A percentile compares a stretch with the other conserved stretches of the same genome.
phyloP scores from a whole-genome alignment of 192 early-diverging fungal species.

The Phlyctochytrium bullatum region DNA sequence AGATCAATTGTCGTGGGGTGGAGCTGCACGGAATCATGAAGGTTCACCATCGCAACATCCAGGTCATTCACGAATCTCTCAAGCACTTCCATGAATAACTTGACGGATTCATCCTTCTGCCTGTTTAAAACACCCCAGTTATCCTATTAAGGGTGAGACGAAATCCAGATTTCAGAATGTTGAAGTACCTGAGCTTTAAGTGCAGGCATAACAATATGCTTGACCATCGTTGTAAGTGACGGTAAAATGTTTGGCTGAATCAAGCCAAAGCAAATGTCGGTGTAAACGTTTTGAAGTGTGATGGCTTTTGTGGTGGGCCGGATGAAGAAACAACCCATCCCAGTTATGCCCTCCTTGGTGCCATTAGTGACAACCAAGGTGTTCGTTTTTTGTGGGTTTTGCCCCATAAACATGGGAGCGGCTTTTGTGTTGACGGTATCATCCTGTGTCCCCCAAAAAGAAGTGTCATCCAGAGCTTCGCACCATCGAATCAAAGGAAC shows the following conservation, averaged over 20 bases:
- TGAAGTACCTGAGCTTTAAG: constrained; percentile 47
- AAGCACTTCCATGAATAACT: constrained; percentile 55
- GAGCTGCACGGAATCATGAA: constrained; percentile 59
- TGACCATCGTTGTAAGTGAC: constrained; percentile 56
- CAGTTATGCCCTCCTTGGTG: constrained; percentile 46
- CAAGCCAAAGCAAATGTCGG: constrained; percentile 54
- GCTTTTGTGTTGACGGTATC: constrained; percentile 5
- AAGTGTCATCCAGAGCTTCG: background rate
- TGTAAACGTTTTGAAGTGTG: constrained; percentile 50
- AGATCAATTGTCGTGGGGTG: constrained; percentile 52
- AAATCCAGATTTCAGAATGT: background rate
- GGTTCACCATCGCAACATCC: constrained; percentile 67
- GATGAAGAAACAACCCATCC: constrained; percentile 58
- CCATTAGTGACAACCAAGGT: constrained; percentile 57
- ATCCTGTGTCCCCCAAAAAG: constrained; percentile 14
- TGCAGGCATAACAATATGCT: constrained; percentile 59
- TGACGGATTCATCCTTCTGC: constrained; percentile 53
- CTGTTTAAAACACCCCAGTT: constrained; percentile 56
- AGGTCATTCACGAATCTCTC: constrained; percentile 59
- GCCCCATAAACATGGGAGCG: constrained; percentile 1
- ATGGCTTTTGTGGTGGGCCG: constrained; percentile 54
- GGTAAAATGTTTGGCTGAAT: constrained; percentile 52
- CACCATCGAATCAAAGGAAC: background rate
- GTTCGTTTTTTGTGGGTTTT: constrained; percentile 23
- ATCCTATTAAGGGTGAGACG: constrained; percentile 33